These are phyloP conservation scores for Colletotrichum melonis DNA, from an alignment of 2,329 filamentous ascomycete species.

Conservation along the genomic window DNA sequence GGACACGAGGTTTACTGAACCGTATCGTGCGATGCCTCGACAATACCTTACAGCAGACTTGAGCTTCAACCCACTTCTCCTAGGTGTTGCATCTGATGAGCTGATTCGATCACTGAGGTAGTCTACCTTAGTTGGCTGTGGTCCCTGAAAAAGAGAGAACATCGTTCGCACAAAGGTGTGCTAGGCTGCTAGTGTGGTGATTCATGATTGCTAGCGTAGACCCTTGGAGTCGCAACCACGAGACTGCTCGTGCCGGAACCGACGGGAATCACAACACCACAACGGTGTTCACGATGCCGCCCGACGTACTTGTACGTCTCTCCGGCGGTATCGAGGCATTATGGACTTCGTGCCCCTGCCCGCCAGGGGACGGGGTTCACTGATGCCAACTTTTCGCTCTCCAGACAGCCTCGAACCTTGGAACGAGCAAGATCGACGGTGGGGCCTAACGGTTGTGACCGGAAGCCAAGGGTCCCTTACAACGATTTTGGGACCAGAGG, in stretches of 20 bases:
- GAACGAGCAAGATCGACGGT: conserved; percentile 32
- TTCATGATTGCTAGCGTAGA: conserved; percentile 7
- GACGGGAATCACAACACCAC: conserved; percentile 1
- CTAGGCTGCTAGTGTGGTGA: neutral
- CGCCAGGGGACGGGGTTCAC: neutral
- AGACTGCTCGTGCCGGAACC: conserved; percentile 3
- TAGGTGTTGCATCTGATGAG: neutral
- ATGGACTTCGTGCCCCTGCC: conserved; percentile 5
- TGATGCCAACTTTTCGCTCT: conserved; percentile 30
- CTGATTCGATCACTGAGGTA: neutral
- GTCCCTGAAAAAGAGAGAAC: neutral
- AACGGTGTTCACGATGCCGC: conserved; percentile 27
- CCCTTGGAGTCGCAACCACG: neutral
- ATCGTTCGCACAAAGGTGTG: neutral
- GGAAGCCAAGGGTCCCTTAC: conserved; percentile 29
- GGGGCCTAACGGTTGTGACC: conserved; percentile 1
- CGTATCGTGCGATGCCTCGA: conserved; percentile 4
- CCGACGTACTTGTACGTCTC: neutral
- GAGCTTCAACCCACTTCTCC: neutral
- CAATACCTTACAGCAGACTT: neutral
- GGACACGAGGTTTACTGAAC: neutral
- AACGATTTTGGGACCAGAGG: conserved; percentile 10
- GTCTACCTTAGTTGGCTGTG: neutral
- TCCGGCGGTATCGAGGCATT: conserved; percentile 14
- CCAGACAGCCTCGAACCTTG: conserved; percentile 25